These are phyloP conservation scores for Coemansia sp. DNA, from an alignment of 192 early-diverging fungal genomes.

Conservation along the genomic window DNA sequence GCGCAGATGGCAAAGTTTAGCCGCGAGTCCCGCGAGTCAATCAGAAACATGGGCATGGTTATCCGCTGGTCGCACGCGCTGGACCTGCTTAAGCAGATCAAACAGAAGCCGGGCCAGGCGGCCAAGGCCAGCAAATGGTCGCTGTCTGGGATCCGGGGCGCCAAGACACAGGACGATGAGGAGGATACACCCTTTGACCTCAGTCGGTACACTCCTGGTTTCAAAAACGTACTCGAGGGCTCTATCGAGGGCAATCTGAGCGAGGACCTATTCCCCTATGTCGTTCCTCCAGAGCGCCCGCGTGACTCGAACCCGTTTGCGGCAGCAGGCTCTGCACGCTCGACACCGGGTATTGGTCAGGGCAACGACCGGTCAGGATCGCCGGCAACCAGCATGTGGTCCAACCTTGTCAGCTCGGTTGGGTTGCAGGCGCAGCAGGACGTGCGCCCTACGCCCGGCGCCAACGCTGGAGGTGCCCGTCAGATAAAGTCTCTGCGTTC, in stretches of 20 bases:
- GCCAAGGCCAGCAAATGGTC: conserved; percentile 49
- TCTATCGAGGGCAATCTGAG: conserved; percentile 45
- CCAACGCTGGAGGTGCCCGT: conserved; percentile 15
- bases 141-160: conserved; percentile 30
- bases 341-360: conserved; percentile 18
- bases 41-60: conserved; percentile 52
- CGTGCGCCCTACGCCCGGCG: conserved; percentile 24
- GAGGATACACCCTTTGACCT: conserved; percentile 42
- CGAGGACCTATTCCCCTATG: conserved; percentile 55
- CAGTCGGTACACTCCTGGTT: conserved; percentile 46
- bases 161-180: conserved; percentile 17
- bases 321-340: conserved; percentile 21
- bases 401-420: conserved; percentile 41
- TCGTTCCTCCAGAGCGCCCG: conserved; percentile 51
- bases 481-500: conserved; percentile 52
- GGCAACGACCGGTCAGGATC: conserved; percentile 29
- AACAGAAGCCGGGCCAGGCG: conserved; percentile 33
- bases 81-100: conserved; percentile 48
- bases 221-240: conserved; percentile 48
- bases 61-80: conserved; percentile 53
- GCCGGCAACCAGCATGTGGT: conserved; percentile 53
- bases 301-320: conserved; percentile 19
- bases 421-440: conserved; percentile 30
- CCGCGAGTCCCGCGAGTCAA: conserved; percentile 45
- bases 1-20: conserved; percentile 50